A percentile compares a stretch with the other conserved stretches of the same genome.
Conservation (phyloP, 257 asterid genomes). For the Phtheirospermum japonicum region DNA sequence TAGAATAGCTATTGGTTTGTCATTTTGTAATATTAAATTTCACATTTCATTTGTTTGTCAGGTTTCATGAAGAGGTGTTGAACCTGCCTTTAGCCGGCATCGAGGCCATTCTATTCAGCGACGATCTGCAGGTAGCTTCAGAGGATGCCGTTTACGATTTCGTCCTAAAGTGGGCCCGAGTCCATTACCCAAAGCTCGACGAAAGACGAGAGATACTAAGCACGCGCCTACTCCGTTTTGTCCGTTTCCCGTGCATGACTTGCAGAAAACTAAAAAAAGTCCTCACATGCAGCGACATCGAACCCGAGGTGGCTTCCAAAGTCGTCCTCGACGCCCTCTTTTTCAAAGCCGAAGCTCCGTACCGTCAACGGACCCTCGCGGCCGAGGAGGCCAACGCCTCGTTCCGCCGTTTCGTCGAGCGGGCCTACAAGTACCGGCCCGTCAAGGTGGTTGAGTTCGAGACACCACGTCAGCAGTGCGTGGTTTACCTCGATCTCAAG, state of each 20-base stretch:
- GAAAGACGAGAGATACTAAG: constrained; percentile 60
- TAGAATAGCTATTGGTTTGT: neutral
- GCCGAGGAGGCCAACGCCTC: constrained; percentile 41
- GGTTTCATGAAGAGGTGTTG: constrained; percentile 70
- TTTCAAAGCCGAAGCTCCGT: constrained; percentile 71
- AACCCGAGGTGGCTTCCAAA: constrained; percentile 53
- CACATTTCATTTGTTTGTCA: constrained; percentile 23
- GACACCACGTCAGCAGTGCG: constrained; percentile 65
- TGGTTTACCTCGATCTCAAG: constrained; percentile 74
- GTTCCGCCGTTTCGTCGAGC: constrained; percentile 51
- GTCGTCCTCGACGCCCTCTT: constrained; percentile 78
- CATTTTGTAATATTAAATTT: neutral
- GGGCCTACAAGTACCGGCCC: constrained; percentile 78
- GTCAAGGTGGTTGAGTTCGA: constrained; percentile 74
- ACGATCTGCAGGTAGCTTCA: constrained; percentile 72
- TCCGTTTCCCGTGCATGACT: constrained; percentile 88
- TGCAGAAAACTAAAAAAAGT: constrained; percentile 77
- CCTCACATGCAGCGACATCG: constrained; percentile 60
- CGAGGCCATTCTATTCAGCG: constrained; percentile 71
- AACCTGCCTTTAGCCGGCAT: constrained; percentile 73
- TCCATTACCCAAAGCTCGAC: constrained; percentile 56
- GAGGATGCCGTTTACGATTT: constrained; percentile 84
- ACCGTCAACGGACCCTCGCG: constrained; percentile 55
- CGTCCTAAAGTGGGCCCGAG: constrained; percentile 72
- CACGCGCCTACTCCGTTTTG: constrained; percentile 52